phyloP scores from a whole-genome alignment of 768 basidiomycete genomes.

The Trametes maxima region DNA sequence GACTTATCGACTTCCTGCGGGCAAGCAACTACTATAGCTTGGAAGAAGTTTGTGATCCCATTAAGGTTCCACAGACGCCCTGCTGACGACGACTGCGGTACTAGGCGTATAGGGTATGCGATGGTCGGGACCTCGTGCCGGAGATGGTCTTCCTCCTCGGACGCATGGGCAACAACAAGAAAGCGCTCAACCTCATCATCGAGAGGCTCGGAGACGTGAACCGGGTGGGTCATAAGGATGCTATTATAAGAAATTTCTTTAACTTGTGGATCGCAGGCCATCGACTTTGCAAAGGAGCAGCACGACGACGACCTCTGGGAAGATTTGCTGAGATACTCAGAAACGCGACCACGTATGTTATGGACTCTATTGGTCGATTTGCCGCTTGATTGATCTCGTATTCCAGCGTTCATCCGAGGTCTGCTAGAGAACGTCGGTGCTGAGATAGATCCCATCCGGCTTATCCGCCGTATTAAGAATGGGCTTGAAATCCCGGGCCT shows the following conservation, averaged over 20 bases:
- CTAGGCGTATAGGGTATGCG: slow-evolving; percentile 86
- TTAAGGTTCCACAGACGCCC: not conserved
- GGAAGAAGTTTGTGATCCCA: slow-evolving; percentile 57
- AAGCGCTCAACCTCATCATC: slow-evolving; percentile 92
- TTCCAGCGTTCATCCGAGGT: slow-evolving; percentile 87
- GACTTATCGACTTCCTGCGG: slow-evolving; percentile 88
- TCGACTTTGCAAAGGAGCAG: slow-evolving; percentile 98
- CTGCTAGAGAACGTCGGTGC: slow-evolving; percentile 94
- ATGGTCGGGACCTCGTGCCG: slow-evolving; percentile 80
- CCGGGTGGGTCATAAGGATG: slow-evolving; percentile 51
- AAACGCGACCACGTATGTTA: slow-evolving; percentile 79
- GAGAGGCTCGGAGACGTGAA: slow-evolving; percentile 93
- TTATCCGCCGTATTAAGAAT: slow-evolving; percentile 94
- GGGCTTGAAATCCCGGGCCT: slow-evolving; percentile 96
- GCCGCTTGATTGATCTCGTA: not conserved
- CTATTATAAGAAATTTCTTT: not conserved
- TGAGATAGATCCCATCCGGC: slow-evolving; percentile 91
- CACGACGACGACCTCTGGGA: slow-evolving; percentile 98
- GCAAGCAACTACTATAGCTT: slow-evolving; percentile 91
- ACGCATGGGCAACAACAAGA: slow-evolving; percentile 97
- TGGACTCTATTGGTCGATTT: not conserved
- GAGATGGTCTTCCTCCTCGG: slow-evolving; percentile 99
- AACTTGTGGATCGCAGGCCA: slow-evolving; percentile 57
- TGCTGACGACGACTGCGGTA: not conserved
- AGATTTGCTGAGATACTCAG: slow-evolving; percentile 91